These are phyloP conservation scores for Kwoniella sp. DNA, from an alignment of 768 basidiomycete species.

Conservation along the genomic window DNA sequence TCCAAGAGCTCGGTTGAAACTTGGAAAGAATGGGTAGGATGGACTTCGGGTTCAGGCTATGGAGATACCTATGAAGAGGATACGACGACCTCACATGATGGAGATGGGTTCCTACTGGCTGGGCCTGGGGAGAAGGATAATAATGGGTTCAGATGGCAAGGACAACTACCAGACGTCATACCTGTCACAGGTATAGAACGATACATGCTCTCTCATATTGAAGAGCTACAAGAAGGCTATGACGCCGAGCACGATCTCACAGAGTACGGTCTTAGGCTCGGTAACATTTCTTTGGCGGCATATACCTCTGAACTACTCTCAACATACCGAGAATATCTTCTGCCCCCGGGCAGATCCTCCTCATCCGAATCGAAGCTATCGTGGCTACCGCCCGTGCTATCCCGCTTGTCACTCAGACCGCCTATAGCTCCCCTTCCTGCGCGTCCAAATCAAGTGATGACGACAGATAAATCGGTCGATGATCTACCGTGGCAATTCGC, in stretches of 20 bases:
- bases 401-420: conserved; percentile 38
- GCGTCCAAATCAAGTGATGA: conserved; percentile 36
- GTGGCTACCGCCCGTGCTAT: conserved; percentile 36
- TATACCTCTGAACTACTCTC: conserved; percentile 36
- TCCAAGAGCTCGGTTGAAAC: not conserved
- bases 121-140: too few species aligned
- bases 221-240: conserved; percentile 21
- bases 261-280: conserved; percentile 31
- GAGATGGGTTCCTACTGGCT: too few species aligned
- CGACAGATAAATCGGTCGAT: conserved; percentile 38
- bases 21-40: conserved; percentile 11
- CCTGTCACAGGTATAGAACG: conserved; percentile 28
- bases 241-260: conserved; percentile 26
- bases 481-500: conserved; percentile 36
- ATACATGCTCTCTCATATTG: conserved; percentile 29
- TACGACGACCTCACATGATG: too few species aligned
- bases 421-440: conserved; percentile 34
- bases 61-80: not conserved
- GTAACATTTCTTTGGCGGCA: conserved; percentile 26
- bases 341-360: not conserved
- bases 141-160: conserved; percentile 19
- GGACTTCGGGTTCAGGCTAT: conserved; percentile 7
- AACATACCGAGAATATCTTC: conserved; percentile 33
- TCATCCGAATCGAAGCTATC: conserved; percentile 3
- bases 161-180: conserved; percentile 21